Conservation (phyloP, 1,284 basidiomycete species). For the Puccinia polysora region DNA sequence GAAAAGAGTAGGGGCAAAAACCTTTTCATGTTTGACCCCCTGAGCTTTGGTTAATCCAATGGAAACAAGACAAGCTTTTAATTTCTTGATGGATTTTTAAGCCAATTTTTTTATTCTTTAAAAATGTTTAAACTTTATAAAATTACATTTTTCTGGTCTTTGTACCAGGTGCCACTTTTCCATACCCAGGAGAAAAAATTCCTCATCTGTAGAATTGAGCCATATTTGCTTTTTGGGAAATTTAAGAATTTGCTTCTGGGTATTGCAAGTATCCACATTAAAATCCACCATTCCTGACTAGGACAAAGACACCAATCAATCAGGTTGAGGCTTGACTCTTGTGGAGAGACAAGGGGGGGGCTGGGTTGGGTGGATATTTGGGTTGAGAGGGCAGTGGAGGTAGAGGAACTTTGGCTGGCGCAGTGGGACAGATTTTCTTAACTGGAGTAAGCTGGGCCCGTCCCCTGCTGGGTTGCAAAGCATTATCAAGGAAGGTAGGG, state of each 20-base stretch:
- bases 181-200: background rate
- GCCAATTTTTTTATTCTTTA: background rate
- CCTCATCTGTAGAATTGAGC: slow-evolving; percentile 1
- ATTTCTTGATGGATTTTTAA: background rate
- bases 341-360: background rate
- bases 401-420: too few species aligned
- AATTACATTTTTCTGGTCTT: background rate
- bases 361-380: background rate
- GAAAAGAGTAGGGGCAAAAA: too few species aligned
- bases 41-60: too few species aligned
- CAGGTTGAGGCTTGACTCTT: background rate
- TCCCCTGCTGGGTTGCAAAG: too few species aligned
- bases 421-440: too few species aligned
- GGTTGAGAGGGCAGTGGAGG: background rate
- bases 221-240: background rate
- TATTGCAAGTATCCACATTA: slow-evolving; percentile 1
- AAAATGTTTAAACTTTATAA: slow-evolving; percentile 11
- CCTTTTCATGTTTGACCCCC: too few species aligned
- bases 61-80: slow-evolving; percentile 1
- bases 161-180: background rate
- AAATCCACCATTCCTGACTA: background rate
- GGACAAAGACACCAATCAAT: background rate
- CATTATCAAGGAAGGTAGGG: too few species aligned
- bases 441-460: too few species aligned
- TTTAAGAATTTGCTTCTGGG: background rate